Base-by-base conservation (phyloP, 2,329 filamentous ascomycete species). In the Dactylellina cionopaga region DNA sequence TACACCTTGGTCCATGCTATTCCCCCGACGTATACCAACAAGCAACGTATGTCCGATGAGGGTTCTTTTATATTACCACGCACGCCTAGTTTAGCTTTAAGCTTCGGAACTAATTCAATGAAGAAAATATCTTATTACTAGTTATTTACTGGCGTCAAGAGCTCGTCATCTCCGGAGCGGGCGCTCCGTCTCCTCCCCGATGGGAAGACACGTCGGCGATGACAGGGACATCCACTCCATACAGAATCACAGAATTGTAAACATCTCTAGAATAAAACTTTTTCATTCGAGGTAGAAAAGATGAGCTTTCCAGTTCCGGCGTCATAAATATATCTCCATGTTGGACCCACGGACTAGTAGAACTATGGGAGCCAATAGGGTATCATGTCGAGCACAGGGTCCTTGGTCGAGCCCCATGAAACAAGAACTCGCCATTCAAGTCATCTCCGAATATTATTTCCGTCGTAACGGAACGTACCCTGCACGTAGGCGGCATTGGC, bases 171-270 rank as follows among this genome's bases (percentile, higher is more conserved):
- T 56, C 58, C 58, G 58, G 58, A 22, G 15, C 51, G 39, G 15
- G 17, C 15, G 25, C n/a, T 5, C 15, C 25, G 25, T 41, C 6
- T 52, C 24, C 29, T 37, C 33, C 52, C 43, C 19, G 19, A 33
- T 64, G 66, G 66, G 35, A 64, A 64, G 66, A 58, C 19, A 33
- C 58, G 41, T 71, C 58, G 58, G 58, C 58, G 66, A 71, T 15
- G 37, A 60, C 43, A 52, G 43, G 35, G 62, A 43, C 46, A 54
- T 52, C 24, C n/a, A n/a, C 29, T 41, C 35, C 19, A 17, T 13
- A 19, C 24, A 31, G 10, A 37, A 25, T 39, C 19, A 22, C 29
- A 49, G 22, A 5, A 17, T 25, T 13, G 22, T n/a, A 11, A 13
- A 13, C 17, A 33, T 43, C n/a, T 43, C 5, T 51, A 3, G 5